Conservation (phyloP, 768 basidiomycete species). For the Hirschioporus abietinus region DNA sequence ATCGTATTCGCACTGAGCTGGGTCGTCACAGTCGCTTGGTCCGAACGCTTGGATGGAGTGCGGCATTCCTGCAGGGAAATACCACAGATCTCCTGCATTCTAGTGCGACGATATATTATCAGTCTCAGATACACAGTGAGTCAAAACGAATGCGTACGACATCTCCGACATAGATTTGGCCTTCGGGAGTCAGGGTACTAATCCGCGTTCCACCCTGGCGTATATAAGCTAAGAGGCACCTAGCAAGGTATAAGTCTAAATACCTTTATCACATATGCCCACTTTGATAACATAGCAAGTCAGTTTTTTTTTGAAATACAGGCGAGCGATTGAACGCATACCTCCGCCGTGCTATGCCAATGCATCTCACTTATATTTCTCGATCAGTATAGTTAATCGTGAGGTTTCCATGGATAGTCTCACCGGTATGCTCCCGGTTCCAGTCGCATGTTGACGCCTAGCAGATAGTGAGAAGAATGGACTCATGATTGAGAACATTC, state of each 20-base stretch:
- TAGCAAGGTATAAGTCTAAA: not conserved
- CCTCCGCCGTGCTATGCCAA: slow-evolving; percentile 36
- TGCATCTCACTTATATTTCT: slow-evolving; percentile 32
- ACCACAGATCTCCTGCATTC: slow-evolving; percentile 47
- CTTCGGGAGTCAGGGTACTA: slow-evolving; percentile 47
- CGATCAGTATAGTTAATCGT: not conserved
- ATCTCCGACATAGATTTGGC: slow-evolving; percentile 47
- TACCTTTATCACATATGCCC: slow-evolving; percentile 22
- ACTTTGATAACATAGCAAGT: slow-evolving; percentile 9
- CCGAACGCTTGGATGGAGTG: slow-evolving; percentile 30
- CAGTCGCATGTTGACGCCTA: slow-evolving; percentile 37
- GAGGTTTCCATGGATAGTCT: not conserved
- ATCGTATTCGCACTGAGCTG: slow-evolving; percentile 6
- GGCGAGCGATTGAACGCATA: not conserved
- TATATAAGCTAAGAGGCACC: not conserved
- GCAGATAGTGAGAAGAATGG: slow-evolving; percentile 15
- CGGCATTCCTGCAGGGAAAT: slow-evolving; percentile 51
- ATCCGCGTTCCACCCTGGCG: slow-evolving; percentile 39
- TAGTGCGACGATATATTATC: slow-evolving; percentile 21
- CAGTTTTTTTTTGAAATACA: too few relatives aligned
- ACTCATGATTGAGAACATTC: slow-evolving; percentile 7
- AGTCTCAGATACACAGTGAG: not conserved
- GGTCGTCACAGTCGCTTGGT: slow-evolving; percentile 8
- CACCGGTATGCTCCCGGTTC: slow-evolving; percentile 38
- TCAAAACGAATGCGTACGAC: slow-evolving; percentile 33